Percentiles rank a stretch among this genome's conserved stretches.
These are phyloP conservation scores for Pseudohyphozyma bogoriensis DNA, from an alignment of 768 basidiomycete genomes.

Conservation along the genomic window DNA sequence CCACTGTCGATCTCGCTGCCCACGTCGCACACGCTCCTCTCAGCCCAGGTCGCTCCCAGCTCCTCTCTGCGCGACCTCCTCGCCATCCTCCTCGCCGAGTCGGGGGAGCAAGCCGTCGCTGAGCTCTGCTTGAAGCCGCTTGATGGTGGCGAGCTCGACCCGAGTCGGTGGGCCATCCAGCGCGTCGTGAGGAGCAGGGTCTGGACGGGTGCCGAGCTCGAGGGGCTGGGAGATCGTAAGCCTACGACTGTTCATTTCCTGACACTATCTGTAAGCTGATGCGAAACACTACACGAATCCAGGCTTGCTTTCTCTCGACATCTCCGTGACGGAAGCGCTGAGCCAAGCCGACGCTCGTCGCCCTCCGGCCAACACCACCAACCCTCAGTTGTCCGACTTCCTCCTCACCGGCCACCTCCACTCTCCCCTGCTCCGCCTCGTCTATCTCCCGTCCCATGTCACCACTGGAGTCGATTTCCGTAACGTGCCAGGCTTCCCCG, in stretches of 20 bases:
- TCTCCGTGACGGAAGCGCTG: slow-evolving; percentile 15
- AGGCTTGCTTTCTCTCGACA: slow-evolving; percentile 10
- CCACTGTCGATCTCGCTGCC: too few species aligned
- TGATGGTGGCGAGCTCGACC: neutral
- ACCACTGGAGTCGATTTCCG: slow-evolving; percentile 47
- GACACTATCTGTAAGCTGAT: neutral
- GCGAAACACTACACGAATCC: neutral
- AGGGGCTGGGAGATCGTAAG: slow-evolving; percentile 54
- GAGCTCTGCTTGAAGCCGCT: slow-evolving; percentile 6
- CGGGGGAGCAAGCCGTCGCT: slow-evolving; percentile 17
- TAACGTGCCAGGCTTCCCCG: slow-evolving; percentile 67
- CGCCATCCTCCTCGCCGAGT: slow-evolving; percentile 16
- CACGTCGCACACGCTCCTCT: too few species aligned
- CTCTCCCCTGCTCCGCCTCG: slow-evolving; percentile 56
- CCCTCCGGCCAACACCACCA: slow-evolving; percentile 41
- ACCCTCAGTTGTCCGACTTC: slow-evolving; percentile 53
- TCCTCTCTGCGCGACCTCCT: slow-evolving; percentile 12
- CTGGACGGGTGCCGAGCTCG: slow-evolving; percentile 65
- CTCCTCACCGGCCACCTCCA: slow-evolving; percentile 59
- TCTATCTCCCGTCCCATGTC: slow-evolving; percentile 60
- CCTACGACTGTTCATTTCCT: neutral
- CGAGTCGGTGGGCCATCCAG: slow-evolving; percentile 26
- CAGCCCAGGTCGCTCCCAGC: too few species aligned
- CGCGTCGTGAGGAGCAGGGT: slow-evolving; percentile 32
- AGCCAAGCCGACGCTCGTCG: slow-evolving; percentile 45